Percentiles rank a stretch among this genome's conserved stretches.
Evolutionary conservation across 2,329 filamentous ascomycete species (phyloP).

Genomic region (Colletotrichum costaricense): DNA sequence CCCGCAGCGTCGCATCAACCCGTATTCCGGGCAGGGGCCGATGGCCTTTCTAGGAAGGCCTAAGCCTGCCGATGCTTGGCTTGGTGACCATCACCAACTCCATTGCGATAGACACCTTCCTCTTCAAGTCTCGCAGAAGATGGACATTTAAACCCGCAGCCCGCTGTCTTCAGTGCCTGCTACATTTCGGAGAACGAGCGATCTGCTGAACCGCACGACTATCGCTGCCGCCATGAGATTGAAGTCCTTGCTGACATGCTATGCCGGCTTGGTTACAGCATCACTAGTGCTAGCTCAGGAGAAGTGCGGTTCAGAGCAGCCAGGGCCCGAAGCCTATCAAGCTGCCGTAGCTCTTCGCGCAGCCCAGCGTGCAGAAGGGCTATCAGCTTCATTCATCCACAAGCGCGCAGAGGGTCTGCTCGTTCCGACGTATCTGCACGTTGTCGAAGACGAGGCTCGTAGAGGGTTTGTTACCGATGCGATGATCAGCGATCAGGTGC

Average conservation of each 20-base stretch:
- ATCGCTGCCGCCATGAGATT: neutral
- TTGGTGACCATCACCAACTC: neutral
- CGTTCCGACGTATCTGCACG: constrained; percentile 26
- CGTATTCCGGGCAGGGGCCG: neutral
- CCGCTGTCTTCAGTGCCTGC: neutral
- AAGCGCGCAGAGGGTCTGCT: constrained; percentile 11
- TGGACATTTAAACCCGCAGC: neutral
- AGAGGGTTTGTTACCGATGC: constrained; percentile 15
- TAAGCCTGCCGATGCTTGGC: neutral
- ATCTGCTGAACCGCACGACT: too few species aligned
- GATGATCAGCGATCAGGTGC: constrained; percentile 26
- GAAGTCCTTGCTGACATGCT: neutral
- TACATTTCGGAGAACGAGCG: neutral
- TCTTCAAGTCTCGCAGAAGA: neutral
- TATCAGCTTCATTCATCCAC: neutral
- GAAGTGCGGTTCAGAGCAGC: neutral
- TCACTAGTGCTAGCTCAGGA: neutral
- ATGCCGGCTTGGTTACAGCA: neutral
- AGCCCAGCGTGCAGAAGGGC: constrained; percentile 1
- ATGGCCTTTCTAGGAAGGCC: neutral
- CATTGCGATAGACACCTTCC: constrained; percentile 23
- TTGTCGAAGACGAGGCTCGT: constrained; percentile 21
- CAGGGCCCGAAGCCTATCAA: neutral
- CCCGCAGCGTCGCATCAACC: neutral
- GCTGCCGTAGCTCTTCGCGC: neutral